phyloP scores from a whole-genome alignment of 306 rosid genomes.

The Bauhinia variegata region DNA sequence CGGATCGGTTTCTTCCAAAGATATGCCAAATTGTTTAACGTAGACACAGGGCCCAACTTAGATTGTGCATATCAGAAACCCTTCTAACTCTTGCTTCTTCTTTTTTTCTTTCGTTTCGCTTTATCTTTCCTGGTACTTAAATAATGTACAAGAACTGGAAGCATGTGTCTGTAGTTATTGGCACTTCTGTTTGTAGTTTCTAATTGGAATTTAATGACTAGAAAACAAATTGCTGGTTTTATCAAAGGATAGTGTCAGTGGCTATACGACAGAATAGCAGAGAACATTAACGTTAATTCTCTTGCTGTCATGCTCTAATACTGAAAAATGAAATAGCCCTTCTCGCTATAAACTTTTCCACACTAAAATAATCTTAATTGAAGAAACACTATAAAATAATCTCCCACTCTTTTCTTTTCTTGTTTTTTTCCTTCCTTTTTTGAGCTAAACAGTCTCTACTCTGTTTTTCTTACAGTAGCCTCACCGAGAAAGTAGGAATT shows the following conservation, averaged over 20 bases:
- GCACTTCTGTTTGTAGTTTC: conserved; percentile 12
- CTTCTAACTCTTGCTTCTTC: conserved; percentile 40
- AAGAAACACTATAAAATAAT: too few relatives aligned
- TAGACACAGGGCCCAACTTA: conserved; percentile 66
- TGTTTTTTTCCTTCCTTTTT: too few relatives aligned
- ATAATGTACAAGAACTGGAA: neutral
- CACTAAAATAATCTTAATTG: too few relatives aligned
- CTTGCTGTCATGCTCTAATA: too few relatives aligned
- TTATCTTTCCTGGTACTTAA: neutral
- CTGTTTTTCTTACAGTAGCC: too few relatives aligned
- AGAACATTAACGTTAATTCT: neutral
- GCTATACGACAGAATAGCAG: neutral
- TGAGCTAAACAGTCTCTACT: too few relatives aligned
- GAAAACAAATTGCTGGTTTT: neutral
- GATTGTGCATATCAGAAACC: conserved; percentile 72
- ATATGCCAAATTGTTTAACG: conserved; percentile 57
- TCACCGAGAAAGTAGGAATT: too few relatives aligned
- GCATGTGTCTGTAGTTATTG: neutral
- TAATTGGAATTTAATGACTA: conserved; percentile 9
- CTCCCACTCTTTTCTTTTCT: too few relatives aligned
- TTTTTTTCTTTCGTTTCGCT: neutral
- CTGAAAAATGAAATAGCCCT: too few relatives aligned
- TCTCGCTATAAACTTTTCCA: too few relatives aligned
- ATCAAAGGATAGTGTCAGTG: neutral
- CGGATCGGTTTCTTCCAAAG: conserved; percentile 72